These are phyloP conservation scores for Tetrahymena borealis DNA, from an alignment of 73 alveolate species.

Conservation along the genomic window DNA sequence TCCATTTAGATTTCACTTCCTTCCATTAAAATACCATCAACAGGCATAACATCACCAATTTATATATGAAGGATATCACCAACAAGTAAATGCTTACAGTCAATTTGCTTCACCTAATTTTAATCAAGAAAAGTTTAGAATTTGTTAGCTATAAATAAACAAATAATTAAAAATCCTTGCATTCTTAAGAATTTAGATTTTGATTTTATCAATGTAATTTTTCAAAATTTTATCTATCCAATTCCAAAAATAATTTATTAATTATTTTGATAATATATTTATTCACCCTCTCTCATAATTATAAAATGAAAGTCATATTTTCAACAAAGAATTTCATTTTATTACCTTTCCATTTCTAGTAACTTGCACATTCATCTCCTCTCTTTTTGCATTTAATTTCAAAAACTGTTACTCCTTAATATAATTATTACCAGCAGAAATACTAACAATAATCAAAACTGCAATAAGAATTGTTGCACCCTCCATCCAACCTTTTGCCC, in stretches of 20 bases:
- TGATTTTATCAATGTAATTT: no score
- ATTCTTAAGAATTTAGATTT: no score
- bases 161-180: no score
- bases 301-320: conserved; percentile 52
- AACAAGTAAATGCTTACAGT: neutral
- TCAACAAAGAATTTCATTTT: conserved; percentile 67
- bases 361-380: conserved; percentile 51
- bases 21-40: conserved; percentile 23
- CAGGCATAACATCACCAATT: conserved; percentile 43
- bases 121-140: no score
- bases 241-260: no score
- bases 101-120: neutral
- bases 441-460: conserved; percentile 77
- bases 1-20: conserved; percentile 25
- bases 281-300: conserved; percentile 66
- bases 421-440: conserved; percentile 84
- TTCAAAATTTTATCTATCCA: no score
- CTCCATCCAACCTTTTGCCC: conserved; percentile 93
- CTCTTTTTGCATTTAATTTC: conserved; percentile 62
- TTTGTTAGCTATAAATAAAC: no score
- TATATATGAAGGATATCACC: neutral
- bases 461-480: conserved; percentile 93
- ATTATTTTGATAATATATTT: no score
- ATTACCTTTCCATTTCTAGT: conserved; percentile 66
- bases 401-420: conserved; percentile 71